These are phyloP conservation scores for Halenospora varia DNA, from an alignment of 495 filamentous ascomycete genomes.

Conservation along the genomic window DNA sequence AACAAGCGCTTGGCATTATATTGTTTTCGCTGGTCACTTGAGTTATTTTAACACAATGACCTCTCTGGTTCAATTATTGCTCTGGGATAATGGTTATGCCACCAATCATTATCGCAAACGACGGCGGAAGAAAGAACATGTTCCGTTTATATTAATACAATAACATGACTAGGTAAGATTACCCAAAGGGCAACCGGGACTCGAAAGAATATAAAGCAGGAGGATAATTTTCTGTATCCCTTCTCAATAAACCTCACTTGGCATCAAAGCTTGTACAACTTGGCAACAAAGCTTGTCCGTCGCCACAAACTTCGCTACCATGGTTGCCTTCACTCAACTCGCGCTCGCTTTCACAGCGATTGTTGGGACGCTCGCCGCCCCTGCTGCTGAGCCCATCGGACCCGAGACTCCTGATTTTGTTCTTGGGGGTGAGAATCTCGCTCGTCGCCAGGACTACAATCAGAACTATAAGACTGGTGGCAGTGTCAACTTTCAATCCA, in stretches of 20 bases:
- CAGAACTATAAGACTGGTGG: constrained; percentile 36
- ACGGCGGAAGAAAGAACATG: not conserved
- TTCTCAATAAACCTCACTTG: not conserved
- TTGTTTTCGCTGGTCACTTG: not conserved
- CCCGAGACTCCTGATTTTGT: constrained; percentile 28
- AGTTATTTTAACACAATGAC: not conserved
- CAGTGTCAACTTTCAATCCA: constrained; percentile 28
- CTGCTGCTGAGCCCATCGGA: constrained; percentile 14
- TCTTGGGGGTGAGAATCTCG: constrained; percentile 25
- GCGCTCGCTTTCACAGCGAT: constrained; percentile 22
- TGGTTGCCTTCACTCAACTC: constrained; percentile 24
- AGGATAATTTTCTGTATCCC: not conserved
- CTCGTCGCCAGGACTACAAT: constrained; percentile 33
- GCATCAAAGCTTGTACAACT: not conserved
- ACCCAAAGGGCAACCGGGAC: not conserved
- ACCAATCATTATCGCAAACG: not conserved
- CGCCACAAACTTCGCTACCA: constrained; percentile 9
- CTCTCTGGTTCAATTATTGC: not conserved
- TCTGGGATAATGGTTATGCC: not conserved
- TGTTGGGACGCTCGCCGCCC: constrained; percentile 19
- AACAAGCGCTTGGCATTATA: not conserved
- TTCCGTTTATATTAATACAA: not conserved
- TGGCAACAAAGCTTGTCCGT: not conserved
- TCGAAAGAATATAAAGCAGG: not conserved
- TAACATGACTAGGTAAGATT: not conserved